Percentiles rank a stretch among this genome's conserved stretches.
Conservation (phyloP, 768 basidiomycete genomes). For the Boletus rubescentipes region DNA sequence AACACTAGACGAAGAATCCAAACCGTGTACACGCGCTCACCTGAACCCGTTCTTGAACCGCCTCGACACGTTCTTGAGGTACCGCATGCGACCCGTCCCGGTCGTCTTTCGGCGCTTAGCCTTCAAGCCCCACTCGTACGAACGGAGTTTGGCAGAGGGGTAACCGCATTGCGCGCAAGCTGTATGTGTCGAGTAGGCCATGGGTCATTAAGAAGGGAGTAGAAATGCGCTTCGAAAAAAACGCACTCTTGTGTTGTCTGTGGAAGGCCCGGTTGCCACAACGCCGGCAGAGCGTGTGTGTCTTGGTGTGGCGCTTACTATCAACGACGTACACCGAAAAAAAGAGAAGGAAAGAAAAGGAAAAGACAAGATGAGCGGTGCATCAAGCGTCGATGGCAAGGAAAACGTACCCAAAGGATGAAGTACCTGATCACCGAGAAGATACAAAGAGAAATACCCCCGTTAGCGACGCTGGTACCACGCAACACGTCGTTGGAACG, state of each 20-base stretch:
- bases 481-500: conserved; percentile 22
- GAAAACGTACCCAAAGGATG: conserved; percentile 84
- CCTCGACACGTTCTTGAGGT: conserved; percentile 90
- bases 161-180: conserved; percentile 97
- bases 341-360: no score
- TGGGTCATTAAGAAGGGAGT: no score
- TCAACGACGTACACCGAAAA: neutral
- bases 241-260: conserved; percentile 95
- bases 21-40: conserved; percentile 34
- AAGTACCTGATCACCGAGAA: conserved; percentile 68
- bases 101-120: conserved; percentile 99
- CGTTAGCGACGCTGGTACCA: conserved; percentile 13
- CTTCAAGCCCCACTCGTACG: conserved; percentile 98
- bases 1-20: neutral
- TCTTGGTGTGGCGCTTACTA: conserved; percentile 96
- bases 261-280: conserved; percentile 96
- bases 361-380: neutral
- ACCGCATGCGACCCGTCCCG: conserved; percentile 92
- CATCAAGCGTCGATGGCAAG: neutral
- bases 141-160: conserved; percentile 92
- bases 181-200: conserved; percentile 26
- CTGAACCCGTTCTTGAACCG: conserved; percentile 99
- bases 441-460: neutral
- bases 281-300: conserved; percentile 95
- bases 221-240: no score